Evolutionary conservation across 1,284 basidiomycete species (phyloP), one percentile per base, ranked within the genome.

Genomic region (Cryptococcus wingfieldii): DNA sequence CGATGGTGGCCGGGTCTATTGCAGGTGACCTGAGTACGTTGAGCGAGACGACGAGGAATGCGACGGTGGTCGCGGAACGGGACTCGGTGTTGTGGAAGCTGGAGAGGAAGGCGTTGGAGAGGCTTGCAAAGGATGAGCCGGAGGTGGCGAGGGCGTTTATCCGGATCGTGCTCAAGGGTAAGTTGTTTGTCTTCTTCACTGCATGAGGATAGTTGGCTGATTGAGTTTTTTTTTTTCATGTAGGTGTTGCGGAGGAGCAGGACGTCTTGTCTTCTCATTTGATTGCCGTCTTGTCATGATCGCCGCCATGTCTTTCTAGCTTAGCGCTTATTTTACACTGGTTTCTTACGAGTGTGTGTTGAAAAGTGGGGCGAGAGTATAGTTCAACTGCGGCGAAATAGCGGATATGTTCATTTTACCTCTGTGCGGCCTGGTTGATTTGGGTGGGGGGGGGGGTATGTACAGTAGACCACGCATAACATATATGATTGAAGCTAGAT

Each of bases 1-100:
- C 87, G 5, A 96, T 95, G 92, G 89, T 95, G 0, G 86, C 91
- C 1, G 92, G 91, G 1, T 90, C 90, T 0, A 79, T 95, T 5
- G 90, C 92, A 2, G 93, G 93, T 1, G 93, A 96, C 74, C 76
- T 96, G 53, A 87, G 88, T 0, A 87, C 87, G 38, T 77, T 97
- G 25, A 85, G 89, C 8, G 84, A 84, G 16, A 80, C 86, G 41
- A 80, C 83, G 23, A 80, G 93, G 47, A 96, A 95, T 70, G 87
- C 90, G n/a, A 90, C 86, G 3, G 89, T 89, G 25, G 79, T 86
- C 0, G 90, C 87, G 1, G 93, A 95, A 74, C 81, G 85, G 12
- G 82, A 85, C 25, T 84, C 84, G 14, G 83, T 87, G 16, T 64
- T 96, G 46, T 96, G 93, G 93, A 87, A 83, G 73, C 75, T 96